Evolutionary conservation across 805 yeast genomes (phyloP).

Genomic region (Yamadazyma nakazawae): DNA sequence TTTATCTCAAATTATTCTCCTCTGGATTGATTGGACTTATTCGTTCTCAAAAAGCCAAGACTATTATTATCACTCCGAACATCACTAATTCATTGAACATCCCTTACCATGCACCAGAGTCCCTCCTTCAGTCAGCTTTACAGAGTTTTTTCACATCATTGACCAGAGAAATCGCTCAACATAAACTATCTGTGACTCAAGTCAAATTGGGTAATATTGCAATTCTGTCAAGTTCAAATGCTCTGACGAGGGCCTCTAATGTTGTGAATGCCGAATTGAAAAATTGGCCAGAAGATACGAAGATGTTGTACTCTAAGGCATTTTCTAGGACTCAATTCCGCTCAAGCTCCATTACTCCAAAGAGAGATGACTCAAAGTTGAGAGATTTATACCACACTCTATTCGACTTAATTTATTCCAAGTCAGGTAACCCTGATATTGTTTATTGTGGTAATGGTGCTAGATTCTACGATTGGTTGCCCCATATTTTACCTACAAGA

Average conservation of each 20-base stretch:
- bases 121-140: constrained; percentile 48
- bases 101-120: constrained; percentile 65
- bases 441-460: constrained; percentile 45
- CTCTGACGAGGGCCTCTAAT: constrained; percentile 21
- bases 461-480: constrained; percentile 32
- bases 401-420: constrained; percentile 35
- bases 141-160: constrained; percentile 32
- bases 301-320: constrained; percentile 27
- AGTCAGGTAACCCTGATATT: constrained; percentile 20
- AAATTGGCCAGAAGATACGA: constrained; percentile 37
- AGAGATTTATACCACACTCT: constrained; percentile 37
- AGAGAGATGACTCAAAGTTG: constrained; percentile 29
- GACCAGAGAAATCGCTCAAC: constrained; percentile 34
- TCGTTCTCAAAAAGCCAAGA: constrained; percentile 47
- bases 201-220: constrained; percentile 40
- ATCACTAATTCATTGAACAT: constrained; percentile 52
- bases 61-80: constrained; percentile 52
- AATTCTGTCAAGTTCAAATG: constrained; percentile 21
- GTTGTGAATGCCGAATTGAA: constrained; percentile 33
- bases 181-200: constrained; percentile 36
- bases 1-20: constrained; percentile 50
- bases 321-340: constrained; percentile 30
- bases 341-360: constrained; percentile 27
- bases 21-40: constrained; percentile 55
- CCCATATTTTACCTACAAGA: constrained; percentile 30